A percentile compares a stretch with the other conserved stretches of the same genome.
phyloP scores from a whole-genome alignment of 2,329 filamentous ascomycete genomes.

The Penicillium sp. region DNA sequence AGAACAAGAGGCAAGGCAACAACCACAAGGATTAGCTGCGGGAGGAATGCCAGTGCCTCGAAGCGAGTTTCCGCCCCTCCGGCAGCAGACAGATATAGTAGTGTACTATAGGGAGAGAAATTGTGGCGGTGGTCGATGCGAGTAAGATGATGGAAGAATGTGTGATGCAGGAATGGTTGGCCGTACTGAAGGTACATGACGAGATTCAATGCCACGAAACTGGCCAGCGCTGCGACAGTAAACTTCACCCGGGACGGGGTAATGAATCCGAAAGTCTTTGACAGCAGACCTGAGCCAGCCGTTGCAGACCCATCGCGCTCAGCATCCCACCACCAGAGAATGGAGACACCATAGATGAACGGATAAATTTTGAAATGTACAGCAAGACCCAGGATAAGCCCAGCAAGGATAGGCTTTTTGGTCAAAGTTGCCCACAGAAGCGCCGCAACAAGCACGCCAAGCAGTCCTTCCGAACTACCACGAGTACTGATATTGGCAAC shows the following conservation, averaged over 20 bases:
- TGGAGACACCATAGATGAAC: conserved; percentile 79
- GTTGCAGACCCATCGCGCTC: conserved; percentile 23
- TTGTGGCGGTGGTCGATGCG: conserved; percentile 97
- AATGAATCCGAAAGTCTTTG: conserved; percentile 34
- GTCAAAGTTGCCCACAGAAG: conserved; percentile 78
- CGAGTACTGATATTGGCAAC: conserved; percentile 94
- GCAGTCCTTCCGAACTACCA: conserved; percentile 86
- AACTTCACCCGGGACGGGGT: conserved; percentile 42
- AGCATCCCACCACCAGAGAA: conserved; percentile 45
- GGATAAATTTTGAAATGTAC: conserved; percentile 99
- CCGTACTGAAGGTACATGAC: conserved; percentile 81
- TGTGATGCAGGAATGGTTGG: conserved; percentile 78
- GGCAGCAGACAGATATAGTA: conserved; percentile 83
- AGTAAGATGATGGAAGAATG: conserved; percentile 87
- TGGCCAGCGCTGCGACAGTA: conserved; percentile 62
- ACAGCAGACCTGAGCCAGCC: conserved; percentile 7
- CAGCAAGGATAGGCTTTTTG: conserved; percentile 64
- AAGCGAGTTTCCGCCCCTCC: conserved; percentile 49
- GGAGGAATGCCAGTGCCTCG: conserved; percentile 83
- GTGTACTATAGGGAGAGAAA: conserved; percentile 92
- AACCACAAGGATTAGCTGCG: conserved; percentile 79
- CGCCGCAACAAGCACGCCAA: conserved; percentile 80
- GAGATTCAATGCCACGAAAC: conserved; percentile 72
- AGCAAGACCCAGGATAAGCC: conserved; percentile 72
- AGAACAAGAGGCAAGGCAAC: conserved; percentile 72